Evolutionary conservation across 768 basidiomycete species (phyloP), one percentile per base, ranked within the genome.

Genomic region (Hirschioporus abietinus): DNA sequence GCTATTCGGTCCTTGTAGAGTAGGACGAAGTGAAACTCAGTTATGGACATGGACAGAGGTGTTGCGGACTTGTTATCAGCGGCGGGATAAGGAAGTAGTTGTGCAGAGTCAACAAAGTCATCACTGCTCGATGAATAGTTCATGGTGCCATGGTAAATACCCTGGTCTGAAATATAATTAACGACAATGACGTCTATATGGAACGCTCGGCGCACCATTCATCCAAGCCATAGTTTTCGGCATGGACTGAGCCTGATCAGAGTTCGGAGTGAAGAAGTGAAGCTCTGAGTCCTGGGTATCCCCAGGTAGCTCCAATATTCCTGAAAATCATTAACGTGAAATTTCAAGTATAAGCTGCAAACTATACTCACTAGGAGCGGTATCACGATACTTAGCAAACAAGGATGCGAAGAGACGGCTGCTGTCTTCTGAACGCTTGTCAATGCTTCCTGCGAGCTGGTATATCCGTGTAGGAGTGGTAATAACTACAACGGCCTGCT

Each of bases 21-120:
- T 4, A 98, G 76, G 23, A 99, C 78, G 73, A 95, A 93, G 74
- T 99, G 97, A 74, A 92, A 97, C 73, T 96, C 92, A 0, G 96
- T 96, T 65, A 97, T 78, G 10, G 88, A 83, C 72, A 96, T 86
- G 2, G 94, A 92, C 5, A 87, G 69, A 0, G 96, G 96, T 7
- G 71, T 66, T 3, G 68, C 58, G 1, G 68, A 27, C 1, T 73
- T 68, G 0, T 73, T 68, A 15, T 69, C 58, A n/a, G 35, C 80
- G 69, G 79, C 63, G 20, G 92, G 92, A 72, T 93, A 96, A 2
- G 92, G 92, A 9, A 95, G 79, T 18, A 96, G 83, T 71, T 92
- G 86, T 27, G 92, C 85, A 36, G 86, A 82, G 75, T 94, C 90
- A 70, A 95, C 87, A 73, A 89, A 81, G 71, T 91, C 87, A 75